These are phyloP conservation scores for Boletus calvinii DNA, from an alignment of 1,284 basidiomycete genomes.

Conservation along the genomic window DNA sequence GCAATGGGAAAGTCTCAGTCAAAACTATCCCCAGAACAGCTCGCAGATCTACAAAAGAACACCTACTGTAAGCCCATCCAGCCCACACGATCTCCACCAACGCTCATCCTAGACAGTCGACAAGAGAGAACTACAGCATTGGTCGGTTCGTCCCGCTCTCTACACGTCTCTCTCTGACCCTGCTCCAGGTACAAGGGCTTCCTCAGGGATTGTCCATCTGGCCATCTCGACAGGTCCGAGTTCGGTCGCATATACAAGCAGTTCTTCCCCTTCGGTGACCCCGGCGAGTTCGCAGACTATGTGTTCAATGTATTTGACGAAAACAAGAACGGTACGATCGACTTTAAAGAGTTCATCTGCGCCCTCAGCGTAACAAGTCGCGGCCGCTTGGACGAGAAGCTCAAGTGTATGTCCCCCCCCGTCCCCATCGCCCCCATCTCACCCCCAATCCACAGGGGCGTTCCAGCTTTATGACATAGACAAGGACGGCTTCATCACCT, in stretches of 20 bases:
- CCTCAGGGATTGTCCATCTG: constrained; percentile 97
- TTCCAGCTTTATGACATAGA: constrained; percentile 99
- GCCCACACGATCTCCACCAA: constrained; percentile 3
- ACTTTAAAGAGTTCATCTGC: constrained; percentile 99
- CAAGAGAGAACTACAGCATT: constrained; percentile 99
- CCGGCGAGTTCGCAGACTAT: constrained; percentile 95
- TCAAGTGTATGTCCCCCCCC: constrained; percentile 75
- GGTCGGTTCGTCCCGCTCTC: constrained; percentile 48
- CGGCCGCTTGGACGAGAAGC: constrained; percentile 95
- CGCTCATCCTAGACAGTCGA: constrained; percentile 66
- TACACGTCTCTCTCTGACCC: constrained; percentile 9
- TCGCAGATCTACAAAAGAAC: constrained; percentile 95
- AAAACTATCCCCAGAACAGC: constrained; percentile 94
- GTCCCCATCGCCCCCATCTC: constrained; percentile 12
- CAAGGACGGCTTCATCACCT: constrained; percentile 94
- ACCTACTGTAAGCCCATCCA: constrained; percentile 82
- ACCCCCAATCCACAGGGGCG: constrained; percentile 69
- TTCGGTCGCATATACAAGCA: constrained; percentile 99
- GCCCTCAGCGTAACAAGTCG: constrained; percentile 94
- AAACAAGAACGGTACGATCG: constrained; percentile 94
- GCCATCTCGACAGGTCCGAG: constrained; percentile 94
- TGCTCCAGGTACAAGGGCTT: constrained; percentile 93
- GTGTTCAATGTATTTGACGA: constrained; percentile 98
- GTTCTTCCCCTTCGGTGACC: constrained; percentile 99
- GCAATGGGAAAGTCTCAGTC: constrained; percentile 95